These are phyloP conservation scores for Phytopythium chamaehyphon DNA, from an alignment of 352 stramenopile species.

Conservation along the genomic window DNA sequence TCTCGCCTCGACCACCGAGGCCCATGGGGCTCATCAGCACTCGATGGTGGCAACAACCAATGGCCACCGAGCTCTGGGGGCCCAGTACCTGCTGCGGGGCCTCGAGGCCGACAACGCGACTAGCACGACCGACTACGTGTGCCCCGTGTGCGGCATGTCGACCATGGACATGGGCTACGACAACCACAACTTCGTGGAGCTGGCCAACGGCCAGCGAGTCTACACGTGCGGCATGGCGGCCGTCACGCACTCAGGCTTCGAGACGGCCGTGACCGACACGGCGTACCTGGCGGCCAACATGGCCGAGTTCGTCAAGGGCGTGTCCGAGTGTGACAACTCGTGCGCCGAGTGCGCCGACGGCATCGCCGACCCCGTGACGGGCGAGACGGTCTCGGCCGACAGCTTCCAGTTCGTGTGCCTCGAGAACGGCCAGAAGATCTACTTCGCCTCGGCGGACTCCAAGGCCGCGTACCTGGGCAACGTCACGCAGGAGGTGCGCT, in stretches of 20 bases:
- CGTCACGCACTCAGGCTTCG: slow-evolving; percentile 42
- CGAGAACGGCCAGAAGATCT: slow-evolving; percentile 76
- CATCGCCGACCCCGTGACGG: slow-evolving; percentile 65
- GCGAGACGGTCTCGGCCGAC: slow-evolving; percentile 37
- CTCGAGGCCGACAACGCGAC: slow-evolving; percentile 6
- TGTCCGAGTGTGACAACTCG: slow-evolving; percentile 24
- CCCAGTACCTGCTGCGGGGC: slow-evolving; percentile 6
- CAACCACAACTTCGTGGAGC: slow-evolving; percentile 58
- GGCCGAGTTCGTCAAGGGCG: slow-evolving; percentile 33
- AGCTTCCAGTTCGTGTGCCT: slow-evolving; percentile 78
- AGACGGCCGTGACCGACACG: slow-evolving; percentile 56
- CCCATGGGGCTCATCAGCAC: slow-evolving; percentile 1
- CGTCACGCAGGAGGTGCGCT: slow-evolving; percentile 47
- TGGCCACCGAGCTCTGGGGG: neutral
- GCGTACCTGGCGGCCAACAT: slow-evolving; percentile 70
- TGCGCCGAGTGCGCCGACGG: slow-evolving; percentile 47
- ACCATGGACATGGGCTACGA: slow-evolving; percentile 49
- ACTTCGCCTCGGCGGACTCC: slow-evolving; percentile 62
- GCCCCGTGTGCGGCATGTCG: slow-evolving; percentile 72
- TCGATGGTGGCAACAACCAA: neutral
- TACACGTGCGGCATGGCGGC: slow-evolving; percentile 79
- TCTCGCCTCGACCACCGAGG: neutral
- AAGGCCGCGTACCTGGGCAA: slow-evolving; percentile 60
- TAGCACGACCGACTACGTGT: slow-evolving; percentile 30
- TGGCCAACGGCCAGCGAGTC: slow-evolving; percentile 56